These are phyloP conservation scores for Endothia cerciana DNA, from an alignment of 2,329 filamentous ascomycete species.

Conservation along the genomic window DNA sequence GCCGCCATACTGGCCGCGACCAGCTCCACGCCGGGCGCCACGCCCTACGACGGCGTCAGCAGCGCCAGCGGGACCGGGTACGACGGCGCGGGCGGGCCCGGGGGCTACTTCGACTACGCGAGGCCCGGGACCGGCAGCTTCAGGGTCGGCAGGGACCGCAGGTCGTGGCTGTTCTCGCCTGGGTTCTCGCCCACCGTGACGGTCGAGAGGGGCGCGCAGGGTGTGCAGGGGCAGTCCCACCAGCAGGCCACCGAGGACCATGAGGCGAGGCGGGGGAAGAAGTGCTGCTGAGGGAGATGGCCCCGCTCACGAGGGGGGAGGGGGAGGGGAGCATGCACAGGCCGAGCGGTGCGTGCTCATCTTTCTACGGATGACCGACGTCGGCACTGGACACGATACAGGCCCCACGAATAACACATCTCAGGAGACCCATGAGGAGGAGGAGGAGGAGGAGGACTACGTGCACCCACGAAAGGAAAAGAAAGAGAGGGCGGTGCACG, in stretches of 20 bases:
- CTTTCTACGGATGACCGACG: not conserved
- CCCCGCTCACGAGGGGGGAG: not conserved
- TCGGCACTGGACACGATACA: not conserved
- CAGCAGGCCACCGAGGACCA: slow-evolving; percentile 30
- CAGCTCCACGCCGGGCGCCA: slow-evolving; percentile 47
- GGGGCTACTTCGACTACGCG: slow-evolving; percentile 54
- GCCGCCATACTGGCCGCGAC: slow-evolving; percentile 61
- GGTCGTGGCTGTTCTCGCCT: slow-evolving; percentile 63
- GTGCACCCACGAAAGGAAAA: not conserved
- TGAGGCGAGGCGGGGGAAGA: slow-evolving; percentile 24
- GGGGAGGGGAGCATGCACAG: not conserved
- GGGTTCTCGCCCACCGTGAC: slow-evolving; percentile 56
- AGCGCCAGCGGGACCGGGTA: slow-evolving; percentile 24
- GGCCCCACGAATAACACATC: not conserved
- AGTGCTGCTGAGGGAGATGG: slow-evolving; percentile 23
- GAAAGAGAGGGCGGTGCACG: slow-evolving; percentile 18
- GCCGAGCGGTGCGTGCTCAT: not conserved
- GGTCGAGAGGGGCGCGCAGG: slow-evolving; percentile 46
- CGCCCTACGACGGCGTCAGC: slow-evolving; percentile 45
- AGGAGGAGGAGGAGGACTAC: not conserved
- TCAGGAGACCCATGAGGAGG: too few species aligned
- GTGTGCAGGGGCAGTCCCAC: slow-evolving; percentile 32
- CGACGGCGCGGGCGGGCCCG: slow-evolving; percentile 27
- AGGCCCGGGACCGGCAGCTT: slow-evolving; percentile 55
- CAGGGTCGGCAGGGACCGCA: slow-evolving; percentile 59